Evolutionary conservation across 202 grass and related monocot genomes (phyloP).

Genomic region (Cymbopogon flexuosus): DNA sequence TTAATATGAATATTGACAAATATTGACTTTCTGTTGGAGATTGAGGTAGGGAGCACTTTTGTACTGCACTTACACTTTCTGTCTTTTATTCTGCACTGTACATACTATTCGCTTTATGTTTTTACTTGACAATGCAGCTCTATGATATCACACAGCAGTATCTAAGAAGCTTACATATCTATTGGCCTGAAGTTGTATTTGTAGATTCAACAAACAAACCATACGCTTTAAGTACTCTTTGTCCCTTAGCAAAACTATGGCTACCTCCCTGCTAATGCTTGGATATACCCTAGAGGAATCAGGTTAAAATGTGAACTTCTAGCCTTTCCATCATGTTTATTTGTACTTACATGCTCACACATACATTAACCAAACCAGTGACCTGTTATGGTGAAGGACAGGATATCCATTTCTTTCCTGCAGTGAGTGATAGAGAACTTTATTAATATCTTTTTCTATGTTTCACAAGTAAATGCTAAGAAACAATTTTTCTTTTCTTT

Average conservation of each 20-base stretch:
- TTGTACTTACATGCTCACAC: background rate
- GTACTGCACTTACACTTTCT: background rate
- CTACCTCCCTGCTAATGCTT: background rate
- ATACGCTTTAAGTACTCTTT: background rate
- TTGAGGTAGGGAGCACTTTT: background rate
- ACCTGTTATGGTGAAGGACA: slow-evolving; percentile 2
- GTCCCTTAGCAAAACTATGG: background rate
- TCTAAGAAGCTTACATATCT: background rate
- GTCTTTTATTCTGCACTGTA: background rate
- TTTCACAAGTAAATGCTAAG: background rate
- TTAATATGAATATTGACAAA: background rate
- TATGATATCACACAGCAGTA: background rate
- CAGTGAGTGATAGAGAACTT: background rate
- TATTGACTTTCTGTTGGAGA: background rate
- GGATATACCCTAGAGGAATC: slow-evolving; percentile 4
- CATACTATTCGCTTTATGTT: background rate
- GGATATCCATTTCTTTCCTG: background rate
- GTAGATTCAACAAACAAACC: background rate
- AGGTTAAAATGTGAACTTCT: background rate
- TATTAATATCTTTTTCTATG: background rate
- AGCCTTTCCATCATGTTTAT: background rate
- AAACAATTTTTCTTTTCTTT: background rate
- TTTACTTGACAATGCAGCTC: background rate
- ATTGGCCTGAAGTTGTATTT: background rate
- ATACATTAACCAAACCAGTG: background rate